Evolutionary conservation across 352 stramenopile species (phyloP).

Genomic region (Globisporangium paddicum): DNA sequence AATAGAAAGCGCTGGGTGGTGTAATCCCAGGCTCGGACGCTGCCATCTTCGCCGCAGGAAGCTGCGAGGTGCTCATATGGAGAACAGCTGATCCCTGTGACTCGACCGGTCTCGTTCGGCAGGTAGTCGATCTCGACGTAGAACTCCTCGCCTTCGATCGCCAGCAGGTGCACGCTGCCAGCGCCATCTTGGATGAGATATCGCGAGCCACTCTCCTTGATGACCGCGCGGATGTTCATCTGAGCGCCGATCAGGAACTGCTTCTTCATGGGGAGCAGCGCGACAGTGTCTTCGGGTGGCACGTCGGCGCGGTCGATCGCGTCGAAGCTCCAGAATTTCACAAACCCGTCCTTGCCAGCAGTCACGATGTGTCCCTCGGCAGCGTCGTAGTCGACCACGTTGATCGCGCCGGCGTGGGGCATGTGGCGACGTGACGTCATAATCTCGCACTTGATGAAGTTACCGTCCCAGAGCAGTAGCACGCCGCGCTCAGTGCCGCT

Average conservation of each 20-base stretch:
- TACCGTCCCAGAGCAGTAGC: constrained; percentile 92
- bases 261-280: constrained; percentile 59
- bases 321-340: constrained; percentile 89
- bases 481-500: constrained; percentile 82
- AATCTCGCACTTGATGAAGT: constrained; percentile 95
- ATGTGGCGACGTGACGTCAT: constrained; percentile 55
- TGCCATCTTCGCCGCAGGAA: constrained; percentile 83
- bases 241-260: constrained; percentile 47
- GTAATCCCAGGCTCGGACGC: constrained; percentile 88
- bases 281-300: constrained; percentile 67
- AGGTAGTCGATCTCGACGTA: constrained; percentile 53
- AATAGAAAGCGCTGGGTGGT: constrained; percentile 20
- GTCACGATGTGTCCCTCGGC: constrained; percentile 49
- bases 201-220: constrained; percentile 29
- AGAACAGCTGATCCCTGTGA: constrained; percentile 73
- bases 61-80: constrained; percentile 85
- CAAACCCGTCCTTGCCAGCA: constrained; percentile 75
- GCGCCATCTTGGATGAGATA: constrained; percentile 68
- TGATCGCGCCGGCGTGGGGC: constrained; percentile 70
- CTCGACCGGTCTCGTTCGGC: constrained; percentile 54
- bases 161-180: constrained; percentile 47
- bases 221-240: constrained; percentile 68
- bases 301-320: constrained; percentile 87
- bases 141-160: constrained; percentile 27
- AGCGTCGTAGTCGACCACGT: constrained; percentile 63